Evolutionary conservation across 257 asterid species (phyloP).

Genomic region (Solanum appendiculatum): DNA sequence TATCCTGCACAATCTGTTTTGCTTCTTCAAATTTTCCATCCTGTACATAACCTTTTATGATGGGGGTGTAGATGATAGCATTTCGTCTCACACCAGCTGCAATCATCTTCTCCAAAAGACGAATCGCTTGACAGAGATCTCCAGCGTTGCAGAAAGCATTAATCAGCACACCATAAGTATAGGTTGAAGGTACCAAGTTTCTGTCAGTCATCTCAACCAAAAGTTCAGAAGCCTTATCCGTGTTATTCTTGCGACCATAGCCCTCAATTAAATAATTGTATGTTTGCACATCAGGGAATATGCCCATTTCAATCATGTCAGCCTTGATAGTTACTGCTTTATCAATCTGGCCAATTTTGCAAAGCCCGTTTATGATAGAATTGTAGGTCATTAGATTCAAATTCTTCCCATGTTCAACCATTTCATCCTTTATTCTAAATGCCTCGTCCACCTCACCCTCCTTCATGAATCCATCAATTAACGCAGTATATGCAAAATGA

Average conservation of each 20-base stretch:
- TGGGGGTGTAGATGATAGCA: conserved; percentile 37
- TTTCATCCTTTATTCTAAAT: conserved; percentile 43
- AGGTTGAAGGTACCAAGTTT: conserved; percentile 53
- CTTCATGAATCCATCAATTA: conserved; percentile 72
- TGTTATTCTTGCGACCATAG: conserved; percentile 34
- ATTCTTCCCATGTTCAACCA: conserved; percentile 52
- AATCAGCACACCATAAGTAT: conserved; percentile 49
- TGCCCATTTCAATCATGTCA: conserved; percentile 60
- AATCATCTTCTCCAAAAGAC: conserved; percentile 43
- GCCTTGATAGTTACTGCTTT: conserved; percentile 36
- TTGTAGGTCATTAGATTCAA: conserved; percentile 54
- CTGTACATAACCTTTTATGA: conserved; percentile 48
- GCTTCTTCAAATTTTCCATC: conserved; percentile 67
- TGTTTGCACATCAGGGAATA: conserved; percentile 53
- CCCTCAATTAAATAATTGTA: conserved; percentile 58
- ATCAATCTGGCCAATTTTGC: conserved; percentile 52
- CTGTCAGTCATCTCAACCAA: conserved; percentile 59
- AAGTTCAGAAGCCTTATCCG: conserved; percentile 49
- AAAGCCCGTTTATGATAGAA: conserved; percentile 52
- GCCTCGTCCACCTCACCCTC: conserved; percentile 60
- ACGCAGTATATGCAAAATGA: conserved; percentile 44
- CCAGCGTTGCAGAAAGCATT: conserved; percentile 50
- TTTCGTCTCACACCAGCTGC: conserved; percentile 48
- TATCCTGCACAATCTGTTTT: conserved; percentile 35
- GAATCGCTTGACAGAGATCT: conserved; percentile 42